Base-by-base conservation (phyloP, 208 protist species). In the Zelonia costaricensis region DNA sequence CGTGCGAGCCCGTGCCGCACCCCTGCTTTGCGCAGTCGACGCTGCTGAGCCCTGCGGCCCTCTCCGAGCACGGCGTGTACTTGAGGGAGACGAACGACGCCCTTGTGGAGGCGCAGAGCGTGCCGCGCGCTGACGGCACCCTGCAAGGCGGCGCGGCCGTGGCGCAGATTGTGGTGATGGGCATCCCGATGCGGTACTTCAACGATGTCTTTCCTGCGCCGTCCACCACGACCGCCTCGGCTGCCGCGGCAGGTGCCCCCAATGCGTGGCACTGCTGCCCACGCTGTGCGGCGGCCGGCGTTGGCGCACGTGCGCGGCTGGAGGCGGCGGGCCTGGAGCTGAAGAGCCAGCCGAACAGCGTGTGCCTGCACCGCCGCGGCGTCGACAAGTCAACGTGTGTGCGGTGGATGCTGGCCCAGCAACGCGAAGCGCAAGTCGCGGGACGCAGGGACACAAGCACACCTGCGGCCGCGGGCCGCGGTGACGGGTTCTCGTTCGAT, bases 311-410 rank as follows among this genome's bases (percentile, higher is more conserved):
- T 9, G 42, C 22, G 10, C 56, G 65, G 8, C 20, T 84, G n/a
- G 51, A 54, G 36, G 47, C 23, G 7, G 45, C 62, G 0, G 82
- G 82, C 3, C 40, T 84, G 38, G 55, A 58, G 33, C 27, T 76
- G 45, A 88, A 84, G 65, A 28, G 53, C 22, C 82, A 88, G 47
- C 82, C 82, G 12, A 88, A 88, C 68, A 88, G 82, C 42, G 78
- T 84, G 40, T 81, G 76, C 39, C 20, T 84, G 18, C 77, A 81
- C 39, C 66, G 69, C 9, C 27, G 39, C 15, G 67, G 60, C 15
- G 60, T 84, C 1, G 77, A 83, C 68, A 84, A 88, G 51, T 68
- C 46, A 0, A 76, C 62, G 28, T 88, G 81, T 49, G 71, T 84
- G 52, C 62, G 67, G 27, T 88, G 76, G 75, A 43, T 88, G 31